Percentiles rank a stretch among this genome's conserved stretches.
Evolutionary conservation across 208 protist species (phyloP).

Genomic region (Acanthamoeba castellanii): DNA sequence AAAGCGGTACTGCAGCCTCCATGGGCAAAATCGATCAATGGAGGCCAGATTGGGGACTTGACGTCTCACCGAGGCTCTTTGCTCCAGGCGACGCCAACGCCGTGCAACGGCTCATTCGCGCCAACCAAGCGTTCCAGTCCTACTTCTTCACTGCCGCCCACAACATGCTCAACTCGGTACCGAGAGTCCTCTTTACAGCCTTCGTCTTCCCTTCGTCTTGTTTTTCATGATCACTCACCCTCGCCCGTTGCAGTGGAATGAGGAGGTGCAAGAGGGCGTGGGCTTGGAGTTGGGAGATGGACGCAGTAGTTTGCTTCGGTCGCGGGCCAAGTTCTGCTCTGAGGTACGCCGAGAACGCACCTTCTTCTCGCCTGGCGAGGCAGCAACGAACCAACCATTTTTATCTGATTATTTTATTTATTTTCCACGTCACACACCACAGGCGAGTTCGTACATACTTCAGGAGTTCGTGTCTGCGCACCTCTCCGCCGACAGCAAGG

Average conservation of each 20-base stretch:
- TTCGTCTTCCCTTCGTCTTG: neutral
- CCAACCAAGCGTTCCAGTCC: neutral
- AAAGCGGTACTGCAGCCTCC: neutral
- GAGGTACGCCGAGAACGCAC: neutral
- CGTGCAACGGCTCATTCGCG: neutral
- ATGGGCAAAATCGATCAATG: too few relatives aligned
- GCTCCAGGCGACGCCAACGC: neutral
- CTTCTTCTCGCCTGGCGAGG: too few relatives aligned
- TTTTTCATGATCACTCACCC: neutral
- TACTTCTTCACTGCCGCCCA: slow-evolving; percentile 18
- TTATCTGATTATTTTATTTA: neutral
- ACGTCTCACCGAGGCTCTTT: neutral
- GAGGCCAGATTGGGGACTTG: neutral
- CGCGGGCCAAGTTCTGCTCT: slow-evolving; percentile 1
- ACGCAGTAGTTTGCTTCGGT: neutral
- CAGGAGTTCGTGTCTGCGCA: neutral
- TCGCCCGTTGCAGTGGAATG: neutral
- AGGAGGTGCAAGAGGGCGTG: neutral
- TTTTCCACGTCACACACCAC: neutral
- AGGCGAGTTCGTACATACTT: neutral
- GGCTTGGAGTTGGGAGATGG: neutral
- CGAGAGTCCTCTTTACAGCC: neutral
- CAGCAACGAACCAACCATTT: too few relatives aligned
- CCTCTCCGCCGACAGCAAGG: slow-evolving; percentile 1
- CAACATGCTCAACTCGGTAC: slow-evolving; percentile 17